These are phyloP conservation scores for Isabelozyma gotoi DNA, from an alignment of 805 yeast species.

Conservation along the genomic window DNA sequence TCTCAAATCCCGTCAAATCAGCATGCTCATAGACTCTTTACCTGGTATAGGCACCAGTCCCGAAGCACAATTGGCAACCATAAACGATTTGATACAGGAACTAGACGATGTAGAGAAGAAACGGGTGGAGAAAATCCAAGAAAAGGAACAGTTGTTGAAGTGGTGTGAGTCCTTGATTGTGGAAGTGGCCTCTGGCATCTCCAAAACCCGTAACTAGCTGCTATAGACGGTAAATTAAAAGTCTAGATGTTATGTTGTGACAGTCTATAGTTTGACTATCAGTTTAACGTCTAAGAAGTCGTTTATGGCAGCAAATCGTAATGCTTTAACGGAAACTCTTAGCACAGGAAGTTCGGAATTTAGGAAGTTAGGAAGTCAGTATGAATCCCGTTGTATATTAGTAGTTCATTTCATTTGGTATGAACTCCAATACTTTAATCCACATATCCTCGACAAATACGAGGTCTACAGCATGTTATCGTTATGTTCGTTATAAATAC, in stretches of 20 bases:
- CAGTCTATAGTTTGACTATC: not conserved
- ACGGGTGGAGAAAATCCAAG: constrained; percentile 54
- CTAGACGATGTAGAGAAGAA: constrained; percentile 58
- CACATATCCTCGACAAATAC: too few species aligned
- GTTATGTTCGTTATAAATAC: not conserved
- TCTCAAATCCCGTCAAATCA: constrained; percentile 80
- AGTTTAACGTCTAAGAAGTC: too few species aligned
- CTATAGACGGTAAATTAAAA: constrained; percentile 12
- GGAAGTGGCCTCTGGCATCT: constrained; percentile 56
- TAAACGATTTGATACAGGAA: constrained; percentile 61
- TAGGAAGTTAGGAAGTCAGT: too few species aligned
- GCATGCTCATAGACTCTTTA: constrained; percentile 78
- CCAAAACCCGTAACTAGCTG: constrained; percentile 25
- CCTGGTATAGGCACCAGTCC: constrained; percentile 92
- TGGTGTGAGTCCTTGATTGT: constrained; percentile 68
- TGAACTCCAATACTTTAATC: too few species aligned
- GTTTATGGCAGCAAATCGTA: too few species aligned
- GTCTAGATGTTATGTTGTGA: not conserved
- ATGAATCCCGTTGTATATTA: too few species aligned
- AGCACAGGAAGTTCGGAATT: too few species aligned
- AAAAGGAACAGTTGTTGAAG: constrained; percentile 61
- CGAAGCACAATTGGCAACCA: constrained; percentile 64
- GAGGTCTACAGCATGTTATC: too few species aligned
- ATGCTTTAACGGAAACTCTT: too few species aligned
- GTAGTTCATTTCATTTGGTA: too few species aligned